phyloP scores from a whole-genome alignment of 2,329 filamentous ascomycete species.

The Sclerotinia spermophila region DNA sequence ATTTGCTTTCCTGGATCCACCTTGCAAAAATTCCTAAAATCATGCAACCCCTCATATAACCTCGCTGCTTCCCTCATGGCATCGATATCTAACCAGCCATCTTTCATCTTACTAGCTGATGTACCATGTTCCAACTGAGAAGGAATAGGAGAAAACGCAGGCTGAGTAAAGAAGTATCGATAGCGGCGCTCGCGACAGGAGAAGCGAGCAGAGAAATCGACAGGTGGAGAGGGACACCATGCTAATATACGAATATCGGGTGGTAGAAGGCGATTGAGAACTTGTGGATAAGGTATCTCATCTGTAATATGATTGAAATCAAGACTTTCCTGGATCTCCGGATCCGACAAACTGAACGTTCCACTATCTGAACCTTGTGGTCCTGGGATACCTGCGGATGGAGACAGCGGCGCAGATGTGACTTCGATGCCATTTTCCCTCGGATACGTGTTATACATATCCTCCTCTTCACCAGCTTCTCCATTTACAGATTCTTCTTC shows the following conservation, averaged over 20 bases:
- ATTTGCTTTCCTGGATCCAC: constrained; percentile 88
- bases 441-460: constrained; percentile 28
- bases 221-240: constrained; percentile 82
- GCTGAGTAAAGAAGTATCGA: constrained; percentile 97
- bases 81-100: constrained; percentile 82
- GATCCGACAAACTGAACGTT: constrained; percentile 19
- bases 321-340: constrained; percentile 34
- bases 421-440: constrained; percentile 31
- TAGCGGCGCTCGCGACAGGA: constrained; percentile 89
- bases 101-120: constrained; percentile 42
- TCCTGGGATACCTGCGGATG: constrained; percentile 15
- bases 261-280: constrained; percentile 84
- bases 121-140: constrained; percentile 44
- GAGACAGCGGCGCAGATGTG: constrained; percentile 30
- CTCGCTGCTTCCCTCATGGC: constrained; percentile 82
- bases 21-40: constrained; percentile 97
- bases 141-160: constrained; percentile 71
- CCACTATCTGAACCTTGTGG: not conserved
- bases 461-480: constrained; percentile 11
- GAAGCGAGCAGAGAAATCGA: constrained; percentile 84
- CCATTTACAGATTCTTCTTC: constrained; percentile 23
- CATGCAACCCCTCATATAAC: constrained; percentile 76
- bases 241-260: constrained; percentile 86
- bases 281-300: constrained; percentile 77
- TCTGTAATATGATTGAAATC: constrained; percentile 68